Conservation (phyloP, 495 filamentous ascomycete species). For the Aspergillus panamensis region DNA sequence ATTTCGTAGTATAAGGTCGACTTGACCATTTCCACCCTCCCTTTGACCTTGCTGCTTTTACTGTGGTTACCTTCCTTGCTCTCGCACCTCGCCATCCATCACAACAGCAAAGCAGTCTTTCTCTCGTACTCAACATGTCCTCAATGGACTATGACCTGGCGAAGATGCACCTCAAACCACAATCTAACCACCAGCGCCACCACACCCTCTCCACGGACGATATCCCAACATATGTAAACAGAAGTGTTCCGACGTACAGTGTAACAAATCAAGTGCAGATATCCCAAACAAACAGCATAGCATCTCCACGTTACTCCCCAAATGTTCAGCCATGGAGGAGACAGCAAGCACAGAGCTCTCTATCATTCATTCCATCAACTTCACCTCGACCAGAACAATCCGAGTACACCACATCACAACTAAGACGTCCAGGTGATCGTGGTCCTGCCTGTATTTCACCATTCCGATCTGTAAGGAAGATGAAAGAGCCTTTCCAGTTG, state of each 20-base stretch:
- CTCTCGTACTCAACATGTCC: constrained; percentile 16
- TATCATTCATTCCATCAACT: constrained; percentile 28
- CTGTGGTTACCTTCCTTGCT: constrained; percentile 8
- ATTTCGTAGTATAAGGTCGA: constrained; percentile 23
- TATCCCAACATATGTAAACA: constrained; percentile 20
- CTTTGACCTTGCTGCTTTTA: constrained; percentile 5
- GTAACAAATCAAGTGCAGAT: constrained; percentile 11
- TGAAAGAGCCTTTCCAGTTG: constrained; percentile 47
- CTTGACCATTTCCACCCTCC: constrained; percentile 7
- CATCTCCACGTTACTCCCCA: constrained; percentile 25
- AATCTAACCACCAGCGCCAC: constrained; percentile 18
- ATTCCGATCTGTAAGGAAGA: constrained; percentile 45
- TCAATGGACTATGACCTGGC: constrained; percentile 16
- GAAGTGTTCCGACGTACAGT: constrained; percentile 19
- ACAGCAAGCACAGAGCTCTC: constrained; percentile 25
- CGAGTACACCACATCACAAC: constrained; percentile 32
- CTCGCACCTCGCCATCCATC: not conserved
- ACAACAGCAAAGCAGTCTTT: not conserved
- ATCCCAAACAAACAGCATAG: constrained; percentile 8
- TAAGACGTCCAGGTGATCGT: constrained; percentile 29
- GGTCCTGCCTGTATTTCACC: constrained; percentile 34
- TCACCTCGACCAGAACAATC: constrained; percentile 22
- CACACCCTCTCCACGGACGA: constrained; percentile 19
- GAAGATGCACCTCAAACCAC: constrained; percentile 11
- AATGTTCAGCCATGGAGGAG: constrained; percentile 25